Evolutionary conservation across 495 filamentous ascomycete genomes (phyloP), one percentile per base, ranked within the genome.

Genomic region (Tricharina praecox): DNA sequence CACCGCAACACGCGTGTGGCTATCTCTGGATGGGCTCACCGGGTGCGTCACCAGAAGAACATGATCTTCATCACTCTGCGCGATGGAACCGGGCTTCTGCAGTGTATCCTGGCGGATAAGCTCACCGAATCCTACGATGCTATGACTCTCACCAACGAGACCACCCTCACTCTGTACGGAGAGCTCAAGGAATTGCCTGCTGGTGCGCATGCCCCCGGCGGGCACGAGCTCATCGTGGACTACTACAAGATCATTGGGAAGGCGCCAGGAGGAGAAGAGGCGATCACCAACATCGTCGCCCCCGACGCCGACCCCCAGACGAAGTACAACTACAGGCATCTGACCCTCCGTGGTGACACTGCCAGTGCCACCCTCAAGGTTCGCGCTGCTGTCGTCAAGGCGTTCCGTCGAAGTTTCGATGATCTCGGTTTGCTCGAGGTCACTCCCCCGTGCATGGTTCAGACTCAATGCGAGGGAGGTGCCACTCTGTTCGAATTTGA

Each of bases 381-480:
- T 18, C 82, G 88, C 24, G 78, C 85, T 28, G 80, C 80, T 2
- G 75, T 88, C 16, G 75, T 94, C 52, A 71, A 76, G 47, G 87
- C 87, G 1, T 96, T 96, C 68, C 70, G 78, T 54, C 72, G 77
- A 60, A 73, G 77, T 39, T 96, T 88, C 63, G 77, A 80, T 54
- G 80, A 86, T 56, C 71, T 79, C 56, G 72, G 76, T 41, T 72
- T 92, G 61, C 70, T 72, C 40, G 88, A 96, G 65, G 87, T 99
- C 38, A 81, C 80, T 34, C 90, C 90, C 2, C 90, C 90, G 7
- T 86, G 85, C 35, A 83, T 99, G 67, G 92, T 96, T n/a, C 90
- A 99, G 66, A 96, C 90, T 4, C 87, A 95, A 66, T 90, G 95
- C 49, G 90, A 99, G 68, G 90, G 90, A 51, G 90, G 90, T 39